phyloP scores from a whole-genome alignment of 2,329 filamentous ascomycete species.

The Rutstroemia sp. region DNA sequence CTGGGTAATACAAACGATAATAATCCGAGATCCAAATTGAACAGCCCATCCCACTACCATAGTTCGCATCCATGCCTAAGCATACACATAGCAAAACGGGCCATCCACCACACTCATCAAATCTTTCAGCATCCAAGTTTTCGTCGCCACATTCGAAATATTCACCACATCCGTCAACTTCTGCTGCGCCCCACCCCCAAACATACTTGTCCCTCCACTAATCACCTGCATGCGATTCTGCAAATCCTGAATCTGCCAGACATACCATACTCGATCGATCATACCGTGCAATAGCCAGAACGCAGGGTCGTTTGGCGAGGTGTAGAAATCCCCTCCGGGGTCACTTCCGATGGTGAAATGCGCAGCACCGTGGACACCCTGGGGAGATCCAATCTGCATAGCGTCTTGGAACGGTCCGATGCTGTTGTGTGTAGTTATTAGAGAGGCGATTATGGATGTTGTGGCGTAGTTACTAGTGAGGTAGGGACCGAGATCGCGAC shows the following conservation, averaged over 20 bases:
- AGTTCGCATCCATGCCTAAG: constrained; percentile 18
- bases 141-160: not conserved
- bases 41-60: too few relatives aligned
- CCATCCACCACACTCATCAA: constrained; percentile 34
- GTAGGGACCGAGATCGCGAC: constrained; percentile 34
- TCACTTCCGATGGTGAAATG: constrained; percentile 38
- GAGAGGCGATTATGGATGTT: constrained; percentile 29
- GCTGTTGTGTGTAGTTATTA: constrained; percentile 31
- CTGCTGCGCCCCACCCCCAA: constrained; percentile 11
- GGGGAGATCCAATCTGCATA: constrained; percentile 32
- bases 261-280: constrained; percentile 39
- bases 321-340: constrained; percentile 35
- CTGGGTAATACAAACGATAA: too few relatives aligned
- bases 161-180: constrained; percentile 14
- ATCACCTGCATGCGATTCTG: constrained; percentile 20
- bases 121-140: constrained; percentile 11
- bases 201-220: constrained; percentile 13
- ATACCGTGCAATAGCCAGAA: constrained; percentile 39
- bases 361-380: constrained; percentile 33
- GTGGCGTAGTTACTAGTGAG: constrained; percentile 32
- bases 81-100: constrained; percentile 39
- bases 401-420: constrained; percentile 37
- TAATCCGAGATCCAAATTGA: too few relatives aligned
- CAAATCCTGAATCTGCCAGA: constrained; percentile 38
- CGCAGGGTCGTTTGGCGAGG: constrained; percentile 36